A percentile compares a stretch with the other conserved stretches of the same genome.
phyloP scores from a whole-genome alignment of 495 filamentous ascomycete genomes.

The Aspergillus hancockii region DNA sequence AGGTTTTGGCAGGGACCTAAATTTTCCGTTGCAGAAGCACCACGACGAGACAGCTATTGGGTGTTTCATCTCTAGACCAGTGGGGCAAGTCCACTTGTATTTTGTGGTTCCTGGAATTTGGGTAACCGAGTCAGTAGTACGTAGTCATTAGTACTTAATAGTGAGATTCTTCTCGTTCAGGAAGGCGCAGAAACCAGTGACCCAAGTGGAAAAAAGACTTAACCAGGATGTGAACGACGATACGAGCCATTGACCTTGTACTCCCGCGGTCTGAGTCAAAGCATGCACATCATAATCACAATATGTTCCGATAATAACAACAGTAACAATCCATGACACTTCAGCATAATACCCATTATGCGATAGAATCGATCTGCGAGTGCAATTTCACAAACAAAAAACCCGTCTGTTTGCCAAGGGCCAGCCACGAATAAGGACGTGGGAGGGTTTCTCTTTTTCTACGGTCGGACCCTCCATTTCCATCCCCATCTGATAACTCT shows the following conservation, averaged over 20 bases:
- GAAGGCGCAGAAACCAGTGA: not conserved
- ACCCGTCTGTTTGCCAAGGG: not conserved
- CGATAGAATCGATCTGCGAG: not conserved
- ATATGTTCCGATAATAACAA: not conserved
- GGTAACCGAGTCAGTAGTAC: not conserved
- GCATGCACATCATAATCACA: not conserved
- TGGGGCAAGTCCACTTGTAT: not conserved
- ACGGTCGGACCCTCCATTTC: not conserved
- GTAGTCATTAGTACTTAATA: too few relatives aligned
- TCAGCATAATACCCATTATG: not conserved
- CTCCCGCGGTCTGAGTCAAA: not conserved
- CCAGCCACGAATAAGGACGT: slow-evolving; percentile 5
- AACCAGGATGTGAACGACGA: too few relatives aligned
- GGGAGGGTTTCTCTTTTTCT: slow-evolving; percentile 3
- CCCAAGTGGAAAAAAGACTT: too few relatives aligned
- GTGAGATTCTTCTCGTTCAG: not conserved
- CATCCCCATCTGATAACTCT: slow-evolving; percentile 17
- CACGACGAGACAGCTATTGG: not conserved
- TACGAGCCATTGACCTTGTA: too few relatives aligned
- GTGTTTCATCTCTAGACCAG: slow-evolving; percentile 1
- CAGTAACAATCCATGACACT: not conserved
- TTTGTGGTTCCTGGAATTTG: slow-evolving; percentile 5
- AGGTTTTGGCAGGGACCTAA: not conserved
- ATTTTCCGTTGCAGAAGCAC: not conserved
- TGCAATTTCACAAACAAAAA: too few relatives aligned